These are phyloP conservation scores for Thamnidium elegans DNA, from an alignment of 192 early-diverging fungal species.

Conservation along the genomic window DNA sequence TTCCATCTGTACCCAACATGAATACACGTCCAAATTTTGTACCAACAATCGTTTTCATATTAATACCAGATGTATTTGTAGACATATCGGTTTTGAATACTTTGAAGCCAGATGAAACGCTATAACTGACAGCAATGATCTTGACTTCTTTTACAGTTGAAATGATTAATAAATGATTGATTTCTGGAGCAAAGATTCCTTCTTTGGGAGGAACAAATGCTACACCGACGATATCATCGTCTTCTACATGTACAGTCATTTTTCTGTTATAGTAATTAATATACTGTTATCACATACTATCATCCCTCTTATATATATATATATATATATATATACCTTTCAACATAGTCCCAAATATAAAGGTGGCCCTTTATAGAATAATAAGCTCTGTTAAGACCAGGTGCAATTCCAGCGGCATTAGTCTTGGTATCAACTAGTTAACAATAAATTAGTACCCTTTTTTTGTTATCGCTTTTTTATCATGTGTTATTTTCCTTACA, in stretches of 20 bases:
- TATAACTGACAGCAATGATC: constrained; percentile 69
- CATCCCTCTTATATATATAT: too few species aligned
- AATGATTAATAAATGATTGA: constrained; percentile 81
- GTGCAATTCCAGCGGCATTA: constrained; percentile 86
- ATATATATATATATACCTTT: constrained; percentile 44
- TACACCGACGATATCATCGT: constrained; percentile 85
- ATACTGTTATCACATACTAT: neutral
- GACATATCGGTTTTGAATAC: constrained; percentile 81
- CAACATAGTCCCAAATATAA: constrained; percentile 90
- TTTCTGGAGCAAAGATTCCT: constrained; percentile 80
- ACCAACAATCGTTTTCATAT: constrained; percentile 76
- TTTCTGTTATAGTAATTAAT: constrained; percentile 17
- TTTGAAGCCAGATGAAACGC: constrained; percentile 16
- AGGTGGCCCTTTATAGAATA: constrained; percentile 86
- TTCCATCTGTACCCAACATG: constrained; percentile 83
- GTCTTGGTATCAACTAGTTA: constrained; percentile 52
- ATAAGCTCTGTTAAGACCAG: constrained; percentile 89
- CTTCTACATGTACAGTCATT: constrained; percentile 70
- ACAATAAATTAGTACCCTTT: neutral
- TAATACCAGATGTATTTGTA: constrained; percentile 75
- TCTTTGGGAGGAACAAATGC: constrained; percentile 72
- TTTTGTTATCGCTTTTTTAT: neutral
- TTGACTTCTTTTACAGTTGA: constrained; percentile 85
- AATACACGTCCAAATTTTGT: constrained; percentile 83
- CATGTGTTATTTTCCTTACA: neutral